Percentiles rank a stretch among this genome's conserved stretches.
These are phyloP conservation scores for Houttuynia cordata DNA, from an alignment of 164 flowering plant genomes.

Conservation along the genomic window DNA sequence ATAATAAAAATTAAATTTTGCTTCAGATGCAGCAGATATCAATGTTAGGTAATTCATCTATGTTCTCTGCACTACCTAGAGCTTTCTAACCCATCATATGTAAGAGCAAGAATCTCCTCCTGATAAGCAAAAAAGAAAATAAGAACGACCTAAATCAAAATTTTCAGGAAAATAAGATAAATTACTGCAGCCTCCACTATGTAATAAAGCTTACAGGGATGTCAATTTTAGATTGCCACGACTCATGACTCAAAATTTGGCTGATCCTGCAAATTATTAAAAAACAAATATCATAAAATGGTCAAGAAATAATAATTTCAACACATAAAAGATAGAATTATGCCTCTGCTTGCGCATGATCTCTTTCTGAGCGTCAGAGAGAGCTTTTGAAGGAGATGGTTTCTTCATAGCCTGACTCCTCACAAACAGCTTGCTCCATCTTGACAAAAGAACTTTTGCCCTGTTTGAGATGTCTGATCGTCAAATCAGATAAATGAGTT, in stretches of 20 bases:
- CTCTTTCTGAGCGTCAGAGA: slow-evolving; percentile 36
- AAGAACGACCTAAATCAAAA: not conserved
- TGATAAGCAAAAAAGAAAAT: slow-evolving; percentile 7
- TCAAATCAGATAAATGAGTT: slow-evolving; percentile 79
- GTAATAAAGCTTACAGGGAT: slow-evolving; percentile 35
- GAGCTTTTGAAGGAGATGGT: slow-evolving; percentile 31
- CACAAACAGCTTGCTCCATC: slow-evolving; percentile 81
- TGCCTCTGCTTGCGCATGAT: slow-evolving; percentile 57
- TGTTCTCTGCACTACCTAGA: slow-evolving; percentile 23
- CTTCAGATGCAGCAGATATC: not conserved
- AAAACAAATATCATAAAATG: not conserved
- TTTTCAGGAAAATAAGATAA: not conserved
- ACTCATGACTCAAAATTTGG: slow-evolving; percentile 52
- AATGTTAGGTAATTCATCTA: slow-evolving; percentile 1
- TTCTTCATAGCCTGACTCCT: slow-evolving; percentile 57
- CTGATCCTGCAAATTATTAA: slow-evolving; percentile 43
- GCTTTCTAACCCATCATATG: slow-evolving; percentile 28
- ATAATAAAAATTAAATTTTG: too few species aligned
- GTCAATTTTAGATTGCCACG: slow-evolving; percentile 42
- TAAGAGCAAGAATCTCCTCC: slow-evolving; percentile 32
- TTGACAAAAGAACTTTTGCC: slow-evolving; percentile 70
- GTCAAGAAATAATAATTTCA: not conserved
- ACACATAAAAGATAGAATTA: slow-evolving; percentile 2
- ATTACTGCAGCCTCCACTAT: not conserved
- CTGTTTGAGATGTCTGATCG: slow-evolving; percentile 98